These are phyloP conservation scores for Pestalotiopsis fici DNA, from an alignment of 2,329 filamentous ascomycete genomes.

Conservation along the genomic window DNA sequence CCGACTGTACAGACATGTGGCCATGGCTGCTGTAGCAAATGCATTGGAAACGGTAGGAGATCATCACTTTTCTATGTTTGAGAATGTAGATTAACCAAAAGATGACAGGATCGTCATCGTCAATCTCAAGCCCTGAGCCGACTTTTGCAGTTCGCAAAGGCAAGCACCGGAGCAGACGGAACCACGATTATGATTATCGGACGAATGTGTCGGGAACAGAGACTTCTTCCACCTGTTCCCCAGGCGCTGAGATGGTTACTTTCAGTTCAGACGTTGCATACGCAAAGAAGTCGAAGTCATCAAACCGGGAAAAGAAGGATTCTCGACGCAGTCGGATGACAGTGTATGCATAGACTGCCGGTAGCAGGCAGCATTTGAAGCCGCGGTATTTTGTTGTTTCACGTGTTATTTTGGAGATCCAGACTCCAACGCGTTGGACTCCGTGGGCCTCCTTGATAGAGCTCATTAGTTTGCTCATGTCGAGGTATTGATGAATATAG, in stretches of 20 bases:
- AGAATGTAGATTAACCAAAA: conserved; percentile 11
- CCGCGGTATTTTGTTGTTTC: neutral
- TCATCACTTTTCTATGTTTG: neutral
- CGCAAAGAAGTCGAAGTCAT: conserved; percentile 24
- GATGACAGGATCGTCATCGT: conserved; percentile 29
- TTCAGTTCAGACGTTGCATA: conserved; percentile 21
- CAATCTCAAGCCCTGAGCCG: conserved; percentile 34
- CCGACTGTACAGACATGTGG: conserved; percentile 41
- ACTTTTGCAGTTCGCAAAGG: conserved; percentile 36
- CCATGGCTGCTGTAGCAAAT: conserved; percentile 54
- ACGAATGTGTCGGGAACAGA: neutral
- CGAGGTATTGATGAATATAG: neutral
- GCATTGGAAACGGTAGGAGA: conserved; percentile 40
- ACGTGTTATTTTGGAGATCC: neutral
- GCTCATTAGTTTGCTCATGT: neutral
- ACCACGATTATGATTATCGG: conserved; percentile 21
- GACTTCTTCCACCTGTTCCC: conserved; percentile 8
- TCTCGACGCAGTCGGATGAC: conserved; percentile 22
- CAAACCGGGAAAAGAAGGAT: conserved; percentile 27
- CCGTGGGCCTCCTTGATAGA: neutral
- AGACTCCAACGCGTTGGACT: neutral
- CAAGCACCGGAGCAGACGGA: conserved; percentile 30
- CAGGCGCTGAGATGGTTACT: conserved; percentile 18
- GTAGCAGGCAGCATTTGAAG: neutral
- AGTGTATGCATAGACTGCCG: neutral